Conservation (phyloP, 129 eudicot species). For the Flaveria trinervia region DNA sequence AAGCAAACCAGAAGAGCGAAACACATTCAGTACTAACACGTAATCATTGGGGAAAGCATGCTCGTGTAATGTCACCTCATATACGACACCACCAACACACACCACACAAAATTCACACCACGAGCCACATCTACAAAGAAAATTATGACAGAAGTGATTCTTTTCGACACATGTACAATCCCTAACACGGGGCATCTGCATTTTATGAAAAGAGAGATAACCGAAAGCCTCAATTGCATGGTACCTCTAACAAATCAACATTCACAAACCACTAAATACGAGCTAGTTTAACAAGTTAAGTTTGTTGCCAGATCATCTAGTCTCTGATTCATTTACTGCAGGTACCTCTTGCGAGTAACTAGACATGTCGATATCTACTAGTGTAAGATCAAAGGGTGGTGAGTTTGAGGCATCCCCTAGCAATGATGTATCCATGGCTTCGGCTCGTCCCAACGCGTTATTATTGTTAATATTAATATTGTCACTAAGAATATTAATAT, state of each 20-base stretch:
- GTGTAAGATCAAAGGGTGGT: conserved; percentile 63
- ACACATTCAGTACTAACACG: background rate
- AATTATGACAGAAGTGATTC: background rate
- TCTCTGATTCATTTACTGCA: conserved; percentile 51
- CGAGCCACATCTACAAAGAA: conserved; percentile 15
- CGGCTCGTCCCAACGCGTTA: conserved; percentile 36
- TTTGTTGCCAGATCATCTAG: conserved; percentile 46
- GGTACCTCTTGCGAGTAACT: conserved; percentile 55
- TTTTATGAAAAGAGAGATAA: conserved; percentile 31
- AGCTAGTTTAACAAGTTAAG: background rate
- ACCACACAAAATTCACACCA: background rate
- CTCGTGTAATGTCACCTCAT: background rate
- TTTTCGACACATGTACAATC: conserved; percentile 48
- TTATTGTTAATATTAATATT: background rate
- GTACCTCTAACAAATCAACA: conserved; percentile 31
- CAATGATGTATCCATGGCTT: conserved; percentile 59
- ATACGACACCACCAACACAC: background rate
- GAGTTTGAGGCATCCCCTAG: conserved; percentile 56
- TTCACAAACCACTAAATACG: conserved; percentile 15
- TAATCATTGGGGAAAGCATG: background rate
- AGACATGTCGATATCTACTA: conserved; percentile 70
- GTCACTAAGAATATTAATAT: background rate
- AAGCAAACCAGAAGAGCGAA: background rate
- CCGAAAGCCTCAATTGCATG: conserved; percentile 34
- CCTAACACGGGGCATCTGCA: conserved; percentile 29